Evolutionary conservation across 225 moss, liverwort and hornwort species (phyloP).

Genomic region (Antitrichia curtipendula): DNA sequence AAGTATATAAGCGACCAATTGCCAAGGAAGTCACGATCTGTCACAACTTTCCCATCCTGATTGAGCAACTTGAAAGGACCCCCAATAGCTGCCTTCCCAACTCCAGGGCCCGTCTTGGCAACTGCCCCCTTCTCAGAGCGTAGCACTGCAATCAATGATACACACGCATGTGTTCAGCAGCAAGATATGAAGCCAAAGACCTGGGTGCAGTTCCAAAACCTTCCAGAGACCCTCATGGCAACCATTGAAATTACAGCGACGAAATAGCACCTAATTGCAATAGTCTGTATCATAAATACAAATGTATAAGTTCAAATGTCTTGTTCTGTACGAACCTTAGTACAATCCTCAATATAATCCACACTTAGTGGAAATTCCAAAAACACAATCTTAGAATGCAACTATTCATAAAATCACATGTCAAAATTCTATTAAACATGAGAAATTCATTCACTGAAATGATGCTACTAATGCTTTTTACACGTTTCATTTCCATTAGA

Average conservation of each 20-base stretch:
- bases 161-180: background rate
- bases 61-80: constrained; percentile 82
- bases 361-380: background rate
- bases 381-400: background rate
- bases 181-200: background rate
- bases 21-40: constrained; percentile 72
- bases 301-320: background rate
- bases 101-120: constrained; percentile 58
- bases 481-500: background rate
- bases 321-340: background rate
- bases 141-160: constrained; percentile 26
- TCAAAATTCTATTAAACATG: background rate
- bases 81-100: constrained; percentile 77
- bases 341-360: background rate
- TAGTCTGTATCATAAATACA: background rate
- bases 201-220: background rate
- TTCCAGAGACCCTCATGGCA: background rate
- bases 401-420: background rate
- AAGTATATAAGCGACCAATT: constrained; percentile 90
- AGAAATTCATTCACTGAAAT: background rate
- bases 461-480: background rate
- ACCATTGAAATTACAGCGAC: background rate
- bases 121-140: constrained; percentile 30
- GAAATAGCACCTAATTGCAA: background rate
- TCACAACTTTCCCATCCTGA: constrained; percentile 65